Evolutionary conservation across 345 rosid species (phyloP), one percentile per base, ranked within the genome.

Genomic region (Microcos paniculata): DNA sequence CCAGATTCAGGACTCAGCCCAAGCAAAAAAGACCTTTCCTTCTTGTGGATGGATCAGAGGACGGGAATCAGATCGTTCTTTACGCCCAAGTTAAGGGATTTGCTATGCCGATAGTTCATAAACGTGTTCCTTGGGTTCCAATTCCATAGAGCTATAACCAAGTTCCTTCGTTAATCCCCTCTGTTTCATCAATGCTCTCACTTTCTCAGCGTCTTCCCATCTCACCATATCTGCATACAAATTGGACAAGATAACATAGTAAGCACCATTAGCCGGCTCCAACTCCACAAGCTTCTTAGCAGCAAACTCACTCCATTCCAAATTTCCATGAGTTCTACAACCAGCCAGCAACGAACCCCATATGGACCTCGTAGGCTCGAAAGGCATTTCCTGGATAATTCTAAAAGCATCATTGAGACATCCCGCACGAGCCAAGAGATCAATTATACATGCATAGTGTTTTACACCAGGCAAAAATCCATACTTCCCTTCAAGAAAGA

Each of bases 371-470:
- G 89, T 81, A 49, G 89, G 85, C 80, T 80, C 80, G 38, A 82
- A 88, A 64, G 90, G 85, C 89, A 86, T 88, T 77, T 73, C 82
- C 58, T 30, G 62, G 61, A 86, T 78, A 59, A 79, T 46, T 51
- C 74, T 68, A 35, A 87, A 84, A 70, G 88, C 85, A 40, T 90
- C 87, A 11, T 78, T 75, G 52, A 85, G 75, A 71, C 64, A 59
- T 8, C 91, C 89, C 8, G 82, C 79, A 9, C 82, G 83, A 12
- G 84, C 71, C 70, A 85, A 80, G 65, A 88, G 84, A 72, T 88
- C 85, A 57, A 88, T 70, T 82, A 85, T 80, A 66, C 88, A 81
- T 0, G 88, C 89, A 46, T 84, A 90, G 69, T 90, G 91, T 78
- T 85, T 88, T 35, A 77, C 78, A 40, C 53, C 59, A 3, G 91